Conservation (phyloP, 257 asterid genomes). For the Solanum lycopersicoides region DNA sequence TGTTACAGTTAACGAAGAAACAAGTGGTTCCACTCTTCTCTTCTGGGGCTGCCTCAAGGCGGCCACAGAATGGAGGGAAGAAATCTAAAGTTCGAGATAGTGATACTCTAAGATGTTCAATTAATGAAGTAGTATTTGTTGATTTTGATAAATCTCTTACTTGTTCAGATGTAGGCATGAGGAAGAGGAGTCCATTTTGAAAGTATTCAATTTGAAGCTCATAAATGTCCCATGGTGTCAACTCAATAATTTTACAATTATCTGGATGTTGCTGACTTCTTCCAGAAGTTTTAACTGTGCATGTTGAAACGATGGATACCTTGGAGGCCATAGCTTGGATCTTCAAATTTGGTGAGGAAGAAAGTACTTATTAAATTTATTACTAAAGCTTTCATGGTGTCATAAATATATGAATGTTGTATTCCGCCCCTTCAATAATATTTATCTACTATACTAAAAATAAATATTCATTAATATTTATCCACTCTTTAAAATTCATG, state of each 20-base stretch:
- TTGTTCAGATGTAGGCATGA: not conserved
- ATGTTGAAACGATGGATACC: not conserved
- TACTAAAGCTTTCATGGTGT: too few relatives aligned
- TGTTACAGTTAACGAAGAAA: not conserved
- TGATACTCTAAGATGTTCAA: not conserved
- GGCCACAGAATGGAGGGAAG: not conserved
- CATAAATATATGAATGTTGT: too few relatives aligned
- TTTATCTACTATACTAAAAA: too few relatives aligned
- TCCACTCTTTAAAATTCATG: too few relatives aligned
- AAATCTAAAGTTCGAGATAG: not conserved
- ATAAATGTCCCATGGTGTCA: not conserved
- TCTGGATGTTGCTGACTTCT: not conserved
- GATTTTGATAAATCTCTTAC: not conserved
- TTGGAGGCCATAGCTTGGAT: not conserved
- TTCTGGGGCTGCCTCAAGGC: not conserved
- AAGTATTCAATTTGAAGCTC: not conserved
- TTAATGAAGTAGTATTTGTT: not conserved
- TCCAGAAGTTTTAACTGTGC: not conserved
- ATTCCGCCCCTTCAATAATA: fast-evolving
- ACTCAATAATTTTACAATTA: not conserved
- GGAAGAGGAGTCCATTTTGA: not conserved
- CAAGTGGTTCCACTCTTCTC: not conserved
- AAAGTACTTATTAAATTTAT: too few relatives aligned
- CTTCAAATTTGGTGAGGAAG: too few relatives aligned
- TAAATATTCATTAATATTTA: fast-evolving